A percentile compares a stretch with the other conserved stretches of the same genome.
Evolutionary conservation across 371 early-diverging fungal species (phyloP).

Genomic region (Lichtheimia corymbifera): DNA sequence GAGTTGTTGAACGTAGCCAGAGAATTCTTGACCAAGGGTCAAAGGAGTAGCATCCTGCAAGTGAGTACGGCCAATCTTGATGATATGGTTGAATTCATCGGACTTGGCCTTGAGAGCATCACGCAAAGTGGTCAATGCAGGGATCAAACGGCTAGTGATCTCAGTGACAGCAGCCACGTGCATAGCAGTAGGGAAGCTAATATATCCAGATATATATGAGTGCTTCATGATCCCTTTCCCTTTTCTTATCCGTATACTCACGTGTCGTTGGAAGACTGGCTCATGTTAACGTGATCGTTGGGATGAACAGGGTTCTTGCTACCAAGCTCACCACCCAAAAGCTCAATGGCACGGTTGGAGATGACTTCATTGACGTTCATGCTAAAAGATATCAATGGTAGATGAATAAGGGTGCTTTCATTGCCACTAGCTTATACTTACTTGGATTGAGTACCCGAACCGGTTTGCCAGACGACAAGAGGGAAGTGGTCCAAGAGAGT

Average conservation of each 20-base stretch:
- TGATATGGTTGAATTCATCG: constrained; percentile 79
- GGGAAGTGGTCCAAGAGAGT: constrained; percentile 91
- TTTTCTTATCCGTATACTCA: constrained; percentile 25
- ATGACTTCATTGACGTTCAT: constrained; percentile 67
- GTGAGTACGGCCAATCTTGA: constrained; percentile 97
- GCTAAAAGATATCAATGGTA: constrained; percentile 1
- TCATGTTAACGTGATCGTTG: constrained; percentile 97
- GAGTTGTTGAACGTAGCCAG: constrained; percentile 91
- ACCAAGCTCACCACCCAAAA: constrained; percentile 88
- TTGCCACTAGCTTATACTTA: constrained; percentile 16
- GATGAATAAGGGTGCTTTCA: background rate
- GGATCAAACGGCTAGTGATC: constrained; percentile 76
- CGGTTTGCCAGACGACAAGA: constrained; percentile 95
- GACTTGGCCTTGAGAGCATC: constrained; percentile 76
- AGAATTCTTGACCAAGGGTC: constrained; percentile 97
- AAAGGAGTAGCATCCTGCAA: constrained; percentile 94
- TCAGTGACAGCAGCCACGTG: constrained; percentile 90
- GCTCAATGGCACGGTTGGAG: constrained; percentile 95
- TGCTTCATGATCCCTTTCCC: background rate
- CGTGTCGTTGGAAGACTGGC: constrained; percentile 96
- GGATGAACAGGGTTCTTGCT: constrained; percentile 94
- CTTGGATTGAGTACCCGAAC: constrained; percentile 97
- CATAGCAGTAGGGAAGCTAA: constrained; percentile 96
- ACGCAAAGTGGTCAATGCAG: constrained; percentile 75
- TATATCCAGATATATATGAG: background rate